Percentiles rank a stretch among this genome's conserved stretches.
Conservation (phyloP, 345 rosid genomes). For the Lepidium aucheri region DNA sequence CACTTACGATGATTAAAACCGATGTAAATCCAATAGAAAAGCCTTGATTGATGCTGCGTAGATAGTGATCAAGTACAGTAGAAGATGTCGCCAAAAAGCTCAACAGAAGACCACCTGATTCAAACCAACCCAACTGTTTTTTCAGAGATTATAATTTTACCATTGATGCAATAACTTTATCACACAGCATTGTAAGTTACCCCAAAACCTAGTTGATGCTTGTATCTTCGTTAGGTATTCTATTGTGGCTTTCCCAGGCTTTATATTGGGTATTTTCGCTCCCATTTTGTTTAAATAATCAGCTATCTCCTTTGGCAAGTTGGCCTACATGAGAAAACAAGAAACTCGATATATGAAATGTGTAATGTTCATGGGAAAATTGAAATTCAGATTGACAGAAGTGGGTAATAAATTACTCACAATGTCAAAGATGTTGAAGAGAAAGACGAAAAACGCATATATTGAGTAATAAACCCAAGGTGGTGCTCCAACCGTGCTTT, state of each 20-base stretch:
- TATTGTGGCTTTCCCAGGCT: conserved; percentile 92
- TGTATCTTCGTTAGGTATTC: conserved; percentile 77
- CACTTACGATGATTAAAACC: conserved; percentile 74
- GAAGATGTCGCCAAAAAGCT: conserved; percentile 87
- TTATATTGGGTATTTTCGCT: conserved; percentile 88
- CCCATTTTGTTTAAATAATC: conserved; percentile 97
- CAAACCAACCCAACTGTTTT: background rate
- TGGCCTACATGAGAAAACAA: conserved; percentile 48
- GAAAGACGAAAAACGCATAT: conserved; percentile 79
- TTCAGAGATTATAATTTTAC: background rate
- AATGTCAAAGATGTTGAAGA: conserved; percentile 93
- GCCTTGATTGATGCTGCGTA: conserved; percentile 73
- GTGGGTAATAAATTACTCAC: conserved; percentile 42
- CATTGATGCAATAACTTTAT: background rate
- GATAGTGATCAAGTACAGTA: conserved; percentile 67
- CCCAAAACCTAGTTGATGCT: conserved; percentile 98
- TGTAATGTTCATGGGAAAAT: background rate
- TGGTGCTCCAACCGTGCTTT: conserved; percentile 71
- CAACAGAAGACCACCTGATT: conserved; percentile 71
- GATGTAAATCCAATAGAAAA: conserved; percentile 87
- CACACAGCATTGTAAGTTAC: conserved; percentile 26
- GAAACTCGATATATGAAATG: background rate
- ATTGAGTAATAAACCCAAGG: conserved; percentile 90
- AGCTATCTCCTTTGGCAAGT: conserved; percentile 94
- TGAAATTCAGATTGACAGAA: background rate